A percentile compares a stretch with the other conserved stretches of the same genome.
These are phyloP conservation scores for Immersiella caudata DNA, from an alignment of 495 filamentous ascomycete genomes.

Conservation along the genomic window DNA sequence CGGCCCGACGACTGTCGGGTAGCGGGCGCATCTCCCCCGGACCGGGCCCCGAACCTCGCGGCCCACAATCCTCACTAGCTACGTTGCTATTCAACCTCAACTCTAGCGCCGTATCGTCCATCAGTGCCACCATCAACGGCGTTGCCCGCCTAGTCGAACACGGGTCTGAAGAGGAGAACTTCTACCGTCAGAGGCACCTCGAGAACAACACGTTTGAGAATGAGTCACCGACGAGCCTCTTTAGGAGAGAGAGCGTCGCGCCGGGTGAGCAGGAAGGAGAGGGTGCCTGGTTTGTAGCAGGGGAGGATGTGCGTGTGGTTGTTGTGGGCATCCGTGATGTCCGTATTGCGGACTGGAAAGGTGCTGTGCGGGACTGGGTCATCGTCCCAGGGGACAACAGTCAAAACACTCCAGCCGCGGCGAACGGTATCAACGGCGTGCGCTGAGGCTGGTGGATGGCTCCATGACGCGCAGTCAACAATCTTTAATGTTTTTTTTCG, in stretches of 20 bases:
- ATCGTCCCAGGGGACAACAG: slow-evolving; percentile 54
- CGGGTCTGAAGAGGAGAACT: slow-evolving; percentile 77
- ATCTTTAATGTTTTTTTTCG: background rate
- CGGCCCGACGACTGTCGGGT: slow-evolving; percentile 58
- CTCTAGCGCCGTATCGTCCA: slow-evolving; percentile 81
- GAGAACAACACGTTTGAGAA: slow-evolving; percentile 86
- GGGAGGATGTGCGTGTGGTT: slow-evolving; percentile 70
- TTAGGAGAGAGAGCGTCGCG: slow-evolving; percentile 40
- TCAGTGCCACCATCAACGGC: slow-evolving; percentile 91
- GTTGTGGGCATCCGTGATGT: slow-evolving; percentile 74
- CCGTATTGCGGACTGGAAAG: slow-evolving; percentile 81
- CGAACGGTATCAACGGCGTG: background rate
- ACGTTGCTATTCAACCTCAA: slow-evolving; percentile 86
- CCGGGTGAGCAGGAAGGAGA: slow-evolving; percentile 49
- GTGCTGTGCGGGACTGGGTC: slow-evolving; percentile 71
- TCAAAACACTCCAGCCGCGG: slow-evolving; percentile 17
- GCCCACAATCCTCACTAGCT: slow-evolving; percentile 64
- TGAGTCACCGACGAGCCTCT: slow-evolving; percentile 52
- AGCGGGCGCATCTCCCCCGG: slow-evolving; percentile 55
- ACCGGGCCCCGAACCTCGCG: slow-evolving; percentile 63
- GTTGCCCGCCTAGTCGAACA: slow-evolving; percentile 68
- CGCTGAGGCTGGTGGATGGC: too few species aligned
- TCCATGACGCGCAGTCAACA: too few species aligned
- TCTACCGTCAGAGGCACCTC: slow-evolving; percentile 78
- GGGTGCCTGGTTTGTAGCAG: slow-evolving; percentile 65